Base-by-base conservation (phyloP, 148 eudicot species). In the Fagopyrum homotropicum region DNA sequence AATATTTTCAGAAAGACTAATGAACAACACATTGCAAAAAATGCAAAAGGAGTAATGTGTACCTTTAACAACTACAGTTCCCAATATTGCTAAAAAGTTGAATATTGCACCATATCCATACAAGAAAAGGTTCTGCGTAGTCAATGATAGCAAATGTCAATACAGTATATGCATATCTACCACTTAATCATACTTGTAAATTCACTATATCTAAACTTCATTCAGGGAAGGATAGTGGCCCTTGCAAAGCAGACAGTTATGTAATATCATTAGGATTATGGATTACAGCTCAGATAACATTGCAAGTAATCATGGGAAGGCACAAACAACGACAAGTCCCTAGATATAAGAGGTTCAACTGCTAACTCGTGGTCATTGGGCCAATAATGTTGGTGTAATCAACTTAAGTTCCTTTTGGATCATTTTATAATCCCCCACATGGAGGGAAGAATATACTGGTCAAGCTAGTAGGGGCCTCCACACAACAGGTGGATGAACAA, bases 71-170 rank as follows among this genome's bases (percentile, higher is more conserved):
- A 90, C 79, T 72, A 81, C 86, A 76, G 82, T 84, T 75, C 78
- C 96, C 70, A 90, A 76, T 77, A 93, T 90, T 50, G 83, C 90
- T 68, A 93, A 77, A 76, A 93, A 89, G 87, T 93, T 93, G 88
- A 93, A 93, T 75, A 91, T 87, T 48, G 96, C 98, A 78, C 98
- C 96, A 81, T 93, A 93, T 74, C 98, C 98, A 75, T 91, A 93
- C 69, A 93, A 81, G 81, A 93, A 91, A 74, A 93, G 78, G 80
- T 93, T 93, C 98, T 93, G 92, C 81, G 75, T 57, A 17, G 51
- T 17, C 55, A 72, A 46, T 19, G 52, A 72, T 17, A 49, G 35
- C 54, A 72, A 35, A 19, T 44, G 74, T 72, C 74, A 72, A 9
- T 15, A 46, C 69, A 64, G 46, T 35, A 40, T 40, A 66, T 35